Evolutionary conservation across 2,329 filamentous ascomycete genomes (phyloP), one percentile per base, ranked within the genome.

Genomic region (Ophiosphaerella narmari): DNA sequence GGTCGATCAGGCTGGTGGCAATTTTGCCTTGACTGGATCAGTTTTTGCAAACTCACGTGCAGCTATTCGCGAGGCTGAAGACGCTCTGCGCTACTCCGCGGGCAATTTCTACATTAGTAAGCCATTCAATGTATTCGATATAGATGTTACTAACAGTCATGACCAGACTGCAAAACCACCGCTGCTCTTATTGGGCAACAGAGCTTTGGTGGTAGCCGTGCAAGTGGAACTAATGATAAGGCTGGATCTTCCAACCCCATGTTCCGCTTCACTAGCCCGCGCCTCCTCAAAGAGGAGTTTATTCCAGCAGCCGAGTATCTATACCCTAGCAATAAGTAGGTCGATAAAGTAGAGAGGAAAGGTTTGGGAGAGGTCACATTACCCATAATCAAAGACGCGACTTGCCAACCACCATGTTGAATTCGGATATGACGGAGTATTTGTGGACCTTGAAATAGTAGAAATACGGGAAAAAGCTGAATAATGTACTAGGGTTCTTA

Each of bases 61-160:
- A 16, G 86, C 82, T 7, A 75, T 91, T 46, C 81, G 85, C 12
- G 78, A 80, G 48, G 88, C 88, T 0, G 88, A 91, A 73, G 84
- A 90, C 63, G 80, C 79, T 47, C 79, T 92, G 48, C 80, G 87
- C 56, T 86, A 90, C 68, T 79, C 86, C 0, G 88, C 88, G 1
- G 89, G 89, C 14, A 92, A 92, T 76, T 91, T 91, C 71, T 92
- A 92, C 75, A 81, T 92, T 75, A 92, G 77, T 53, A 74, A 77
- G 58, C 68, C 7, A 6, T 11, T 12, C 5, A 11, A 6, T 21
- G n/a, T 18, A 13, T 39, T n/a, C 35, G 14, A 13, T n/a, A 18
- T 16, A n/a, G 35, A n/a, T 7, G 11, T 16, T n/a, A 37, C 50
- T 16, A 52, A 60, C 55, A 63, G 21, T 12, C 5, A n/a, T 24